Evolutionary conservation across 371 early-diverging fungal species (phyloP).

Genomic region (Apophysomyces variabilis): DNA sequence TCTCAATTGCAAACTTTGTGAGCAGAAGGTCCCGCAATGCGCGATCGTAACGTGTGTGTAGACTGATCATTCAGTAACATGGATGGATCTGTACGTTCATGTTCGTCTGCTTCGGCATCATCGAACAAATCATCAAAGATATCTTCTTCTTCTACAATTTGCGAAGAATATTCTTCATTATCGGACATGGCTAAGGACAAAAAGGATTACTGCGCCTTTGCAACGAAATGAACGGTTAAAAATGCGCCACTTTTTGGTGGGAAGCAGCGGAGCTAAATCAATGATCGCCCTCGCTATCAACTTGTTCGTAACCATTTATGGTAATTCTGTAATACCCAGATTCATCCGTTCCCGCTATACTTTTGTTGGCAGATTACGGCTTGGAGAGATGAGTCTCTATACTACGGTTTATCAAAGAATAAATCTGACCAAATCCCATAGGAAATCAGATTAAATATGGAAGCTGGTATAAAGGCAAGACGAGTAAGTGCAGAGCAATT

Average conservation of each 20-base stretch:
- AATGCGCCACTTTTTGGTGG: no score
- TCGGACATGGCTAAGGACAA: slow-evolving; percentile 10
- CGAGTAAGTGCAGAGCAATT: background rate
- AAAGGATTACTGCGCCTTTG: no score
- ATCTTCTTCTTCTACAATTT: slow-evolving; percentile 42
- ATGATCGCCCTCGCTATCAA: no score
- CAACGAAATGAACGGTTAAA: no score
- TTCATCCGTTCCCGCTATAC: no score
- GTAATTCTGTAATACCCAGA: no score
- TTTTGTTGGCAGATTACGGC: no score
- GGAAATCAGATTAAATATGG: background rate
- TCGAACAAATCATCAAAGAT: slow-evolving; percentile 32
- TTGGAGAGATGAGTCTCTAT: background rate
- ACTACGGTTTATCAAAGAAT: background rate
- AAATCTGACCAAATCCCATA: background rate
- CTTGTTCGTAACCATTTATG: no score
- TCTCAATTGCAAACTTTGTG: slow-evolving; percentile 34
- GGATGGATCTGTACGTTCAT: background rate
- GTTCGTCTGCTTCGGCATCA: slow-evolving; percentile 6
- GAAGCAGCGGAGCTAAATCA: no score
- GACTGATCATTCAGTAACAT: slow-evolving; percentile 4
- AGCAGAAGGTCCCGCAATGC: slow-evolving; percentile 45
- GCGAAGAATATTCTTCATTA: slow-evolving; percentile 27
- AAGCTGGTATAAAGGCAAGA: background rate
- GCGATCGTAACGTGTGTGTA: slow-evolving; percentile 29